Percentiles rank a stretch among this genome's conserved stretches.
Conservation (phyloP, 805 yeast species). For the Candida morakotiae region DNA sequence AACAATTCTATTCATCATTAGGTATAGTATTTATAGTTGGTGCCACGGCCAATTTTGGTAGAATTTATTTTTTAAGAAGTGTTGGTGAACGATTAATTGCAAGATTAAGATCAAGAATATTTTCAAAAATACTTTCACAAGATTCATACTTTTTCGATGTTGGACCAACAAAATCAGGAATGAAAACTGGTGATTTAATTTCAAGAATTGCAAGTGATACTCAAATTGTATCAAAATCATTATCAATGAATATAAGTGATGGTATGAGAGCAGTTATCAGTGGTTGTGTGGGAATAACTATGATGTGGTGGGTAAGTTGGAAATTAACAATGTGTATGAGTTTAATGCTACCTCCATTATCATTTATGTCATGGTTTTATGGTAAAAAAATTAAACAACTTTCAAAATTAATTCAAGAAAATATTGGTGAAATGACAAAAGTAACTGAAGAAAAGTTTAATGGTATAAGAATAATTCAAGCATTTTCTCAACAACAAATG, state of each 20-base stretch:
- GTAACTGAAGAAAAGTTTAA: conserved; percentile 89
- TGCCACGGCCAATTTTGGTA: conserved; percentile 73
- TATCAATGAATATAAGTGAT: conserved; percentile 86
- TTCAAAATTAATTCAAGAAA: conserved; percentile 74
- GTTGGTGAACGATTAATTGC: conserved; percentile 90
- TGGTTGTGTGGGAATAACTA: conserved; percentile 80
- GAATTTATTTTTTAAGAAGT: conserved; percentile 68
- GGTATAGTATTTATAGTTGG: conserved; percentile 67
- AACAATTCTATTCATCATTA: conserved; percentile 60
- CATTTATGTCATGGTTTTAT: conserved; percentile 73
- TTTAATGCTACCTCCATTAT: conserved; percentile 77
- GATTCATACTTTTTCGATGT: conserved; percentile 88
- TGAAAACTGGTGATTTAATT: conserved; percentile 86
- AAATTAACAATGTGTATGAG: conserved; percentile 80
- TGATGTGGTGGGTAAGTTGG: conserved; percentile 88
- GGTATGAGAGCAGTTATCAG: conserved; percentile 83
- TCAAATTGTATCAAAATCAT: conserved; percentile 77
- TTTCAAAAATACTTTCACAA: conserved; percentile 73
- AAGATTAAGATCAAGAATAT: conserved; percentile 70
- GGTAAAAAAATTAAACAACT: conserved; percentile 74
- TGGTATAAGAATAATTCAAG: conserved; percentile 82
- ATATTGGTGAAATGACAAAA: conserved; percentile 80
- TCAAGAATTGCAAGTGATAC: conserved; percentile 87
- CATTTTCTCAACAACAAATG: conserved; percentile 78
- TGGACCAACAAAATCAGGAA: conserved; percentile 45